Percentiles rank a stretch among this genome's conserved stretches.
These are phyloP conservation scores for Colletotrichum navitas DNA, from an alignment of 2,329 filamentous ascomycete species.

Conservation along the genomic window DNA sequence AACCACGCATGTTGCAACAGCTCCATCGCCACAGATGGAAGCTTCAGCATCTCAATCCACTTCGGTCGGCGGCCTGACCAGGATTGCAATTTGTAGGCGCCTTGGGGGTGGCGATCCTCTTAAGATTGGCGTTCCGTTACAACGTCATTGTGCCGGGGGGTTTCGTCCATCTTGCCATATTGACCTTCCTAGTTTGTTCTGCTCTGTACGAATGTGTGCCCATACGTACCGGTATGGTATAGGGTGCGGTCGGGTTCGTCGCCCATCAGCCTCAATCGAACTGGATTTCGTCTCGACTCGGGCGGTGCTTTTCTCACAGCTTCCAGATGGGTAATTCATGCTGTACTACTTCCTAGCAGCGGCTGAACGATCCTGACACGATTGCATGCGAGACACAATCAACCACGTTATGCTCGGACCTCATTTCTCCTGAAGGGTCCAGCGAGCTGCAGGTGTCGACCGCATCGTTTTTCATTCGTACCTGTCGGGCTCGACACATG, in stretches of 20 bases:
- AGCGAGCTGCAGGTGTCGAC: constrained; percentile 26
- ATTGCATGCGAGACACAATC: constrained; percentile 35
- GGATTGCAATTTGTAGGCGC: constrained; percentile 23
- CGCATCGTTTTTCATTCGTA: constrained; percentile 14
- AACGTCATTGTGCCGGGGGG: constrained; percentile 34
- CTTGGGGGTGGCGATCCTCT: constrained; percentile 26
- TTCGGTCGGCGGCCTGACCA: constrained; percentile 20
- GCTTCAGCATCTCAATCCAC: constrained; percentile 2
- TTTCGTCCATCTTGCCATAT: constrained; percentile 19
- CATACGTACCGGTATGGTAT: neutral
- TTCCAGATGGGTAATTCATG: constrained; percentile 2
- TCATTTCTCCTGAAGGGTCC: constrained; percentile 24
- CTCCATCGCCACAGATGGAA: constrained; percentile 12
- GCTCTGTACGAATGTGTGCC: neutral
- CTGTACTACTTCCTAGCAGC: constrained; percentile 15
- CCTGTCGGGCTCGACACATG: constrained; percentile 38
- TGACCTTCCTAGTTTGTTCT: constrained; percentile 10
- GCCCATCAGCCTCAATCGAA: constrained; percentile 20
- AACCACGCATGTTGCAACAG: constrained; percentile 11
- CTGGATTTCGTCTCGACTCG: constrained; percentile 2
- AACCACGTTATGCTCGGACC: constrained; percentile 13
- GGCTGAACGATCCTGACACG: constrained; percentile 27
- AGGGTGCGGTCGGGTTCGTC: constrained; percentile 20
- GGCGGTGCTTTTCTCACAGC: constrained; percentile 1
- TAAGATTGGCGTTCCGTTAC: constrained; percentile 39